Evolutionary conservation across 2,329 filamentous ascomycete genomes (phyloP), one percentile per base, ranked within the genome.

Genomic region (Colletotrichum sp.): DNA sequence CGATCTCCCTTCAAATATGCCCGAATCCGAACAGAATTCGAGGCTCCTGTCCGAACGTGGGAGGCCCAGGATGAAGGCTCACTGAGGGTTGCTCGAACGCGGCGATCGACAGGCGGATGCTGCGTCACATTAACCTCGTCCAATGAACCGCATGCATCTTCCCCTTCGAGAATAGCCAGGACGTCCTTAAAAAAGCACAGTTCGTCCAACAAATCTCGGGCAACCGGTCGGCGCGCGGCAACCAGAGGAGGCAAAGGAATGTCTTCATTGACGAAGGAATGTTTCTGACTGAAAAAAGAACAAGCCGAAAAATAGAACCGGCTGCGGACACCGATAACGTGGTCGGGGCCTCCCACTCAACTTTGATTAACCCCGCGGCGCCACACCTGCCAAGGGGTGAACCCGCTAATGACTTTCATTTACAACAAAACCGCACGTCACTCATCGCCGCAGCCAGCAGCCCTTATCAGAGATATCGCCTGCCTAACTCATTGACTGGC

Each of bases 331-430:
- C 70, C 21, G 57, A 64, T 68, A 36, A 58, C 30, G 64, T 67
- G 70, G 43, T 55, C 34, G 34, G 61, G 61, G 67, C 67, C 16
- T 71, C 55, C 58, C 69, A 48, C 63, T 18, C 67, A 64, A 38
- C 73, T 52, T 38, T 72, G 58, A 69, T 64, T 58, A 69, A 74
- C 74, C 74, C 74, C 74, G 70, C 74, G 70, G 70, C 70, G 74
- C 74, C 74, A 75, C 73, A 75, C 63, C 60, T 43, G 60, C 21
- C 74, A 69, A 67, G 55, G 36, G 38, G 34, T 21, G 21, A 32
- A 61, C 38, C 64, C 58, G 70, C 36, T 65, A 69, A 60, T 66
- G 63, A 75, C 18, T 67, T 36, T 67, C 63, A 73, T 18, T 72
- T 61, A 60, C 64, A 76, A 34, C 73, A 73, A 52, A 67, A 63